A percentile compares a stretch with the other conserved stretches of the same genome.
phyloP scores from a whole-genome alignment of 306 rosid species.

The Styphnolobium japonicum region DNA sequence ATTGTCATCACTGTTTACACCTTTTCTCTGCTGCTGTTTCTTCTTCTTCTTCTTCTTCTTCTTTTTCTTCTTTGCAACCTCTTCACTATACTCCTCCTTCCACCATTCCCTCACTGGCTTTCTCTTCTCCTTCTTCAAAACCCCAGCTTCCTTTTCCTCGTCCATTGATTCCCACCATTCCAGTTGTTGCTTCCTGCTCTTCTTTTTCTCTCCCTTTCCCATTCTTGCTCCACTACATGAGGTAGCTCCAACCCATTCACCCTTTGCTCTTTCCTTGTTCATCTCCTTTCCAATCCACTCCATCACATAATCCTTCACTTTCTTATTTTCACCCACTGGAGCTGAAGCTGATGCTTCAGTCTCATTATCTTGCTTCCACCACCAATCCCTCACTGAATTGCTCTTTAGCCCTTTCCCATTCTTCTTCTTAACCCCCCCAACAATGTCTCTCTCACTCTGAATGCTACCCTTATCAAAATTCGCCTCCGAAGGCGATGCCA shows the following conservation, averaged over 20 bases:
- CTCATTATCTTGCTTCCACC: conserved; percentile 72
- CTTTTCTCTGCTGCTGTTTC: conserved; percentile 46
- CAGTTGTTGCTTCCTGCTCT: conserved; percentile 50
- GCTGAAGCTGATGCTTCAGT: background rate
- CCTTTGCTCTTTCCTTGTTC: conserved; percentile 49
- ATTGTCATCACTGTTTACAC: conserved; percentile 35
- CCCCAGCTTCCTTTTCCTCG: conserved; percentile 44
- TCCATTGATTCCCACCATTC: conserved; percentile 98
- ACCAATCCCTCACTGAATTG: conserved; percentile 61
- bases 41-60: conserved; percentile 56
- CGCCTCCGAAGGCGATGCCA: conserved; percentile 26
- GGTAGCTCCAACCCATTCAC: conserved; percentile 37
- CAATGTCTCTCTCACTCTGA: conserved; percentile 45
- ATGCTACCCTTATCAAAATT: conserved; percentile 33
- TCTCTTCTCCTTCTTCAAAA: conserved; percentile 53
- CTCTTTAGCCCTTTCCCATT: conserved; percentile 40
- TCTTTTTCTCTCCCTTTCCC: conserved; percentile 43
- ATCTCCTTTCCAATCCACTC: conserved; percentile 93
- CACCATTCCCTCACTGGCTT: conserved; percentile 94
- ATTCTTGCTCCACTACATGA: conserved; percentile 17
- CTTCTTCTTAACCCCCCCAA: conserved; percentile 32
- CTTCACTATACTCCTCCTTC: conserved; percentile 85
- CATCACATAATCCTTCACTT: conserved; percentile 84
- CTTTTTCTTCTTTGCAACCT: conserved; percentile 56
- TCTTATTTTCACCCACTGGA: conserved; percentile 36